Evolutionary conservation across 2,329 filamentous ascomycete species (phyloP).

Genomic region (Phialophora macrospora): DNA sequence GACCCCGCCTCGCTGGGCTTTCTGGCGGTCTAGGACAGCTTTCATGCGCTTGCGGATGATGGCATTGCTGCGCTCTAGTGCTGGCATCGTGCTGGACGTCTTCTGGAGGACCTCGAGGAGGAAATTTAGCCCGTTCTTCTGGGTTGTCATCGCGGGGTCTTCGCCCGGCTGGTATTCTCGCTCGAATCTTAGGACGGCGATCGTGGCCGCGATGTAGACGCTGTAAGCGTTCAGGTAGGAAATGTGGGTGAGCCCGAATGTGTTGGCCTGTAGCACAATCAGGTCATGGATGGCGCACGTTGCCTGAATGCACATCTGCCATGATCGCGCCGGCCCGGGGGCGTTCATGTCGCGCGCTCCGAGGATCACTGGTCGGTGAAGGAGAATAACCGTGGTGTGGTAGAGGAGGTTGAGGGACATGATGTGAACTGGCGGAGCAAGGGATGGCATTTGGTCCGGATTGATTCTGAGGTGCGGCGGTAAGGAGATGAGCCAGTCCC

Average conservation of each 20-base stretch:
- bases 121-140: constrained; percentile 36
- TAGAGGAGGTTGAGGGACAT: constrained; percentile 56
- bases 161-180: constrained; percentile 33
- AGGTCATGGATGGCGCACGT: constrained; percentile 40
- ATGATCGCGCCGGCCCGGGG: constrained; percentile 32
- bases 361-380: constrained; percentile 59
- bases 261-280: constrained; percentile 39
- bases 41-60: constrained; percentile 40
- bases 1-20: constrained; percentile 15
- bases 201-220: constrained; percentile 41
- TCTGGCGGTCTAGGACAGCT: constrained; percentile 37
- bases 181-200: constrained; percentile 40
- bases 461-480: constrained; percentile 53
- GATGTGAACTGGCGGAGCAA: constrained; percentile 52
- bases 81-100: constrained; percentile 38
- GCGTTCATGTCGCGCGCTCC: constrained; percentile 30
- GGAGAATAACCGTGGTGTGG: constrained; percentile 58
- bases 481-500: constrained; percentile 50
- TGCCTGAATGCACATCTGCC: constrained; percentile 37
- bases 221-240: constrained; percentile 41
- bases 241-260: constrained; percentile 39
- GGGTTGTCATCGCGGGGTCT: constrained; percentile 31
- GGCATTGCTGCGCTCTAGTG: constrained; percentile 39
- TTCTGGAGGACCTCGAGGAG: constrained; percentile 39
- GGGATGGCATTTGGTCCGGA: constrained; percentile 39